Conservation (phyloP, 495 filamentous ascomycete species). For the Tetracladium setigerum region DNA sequence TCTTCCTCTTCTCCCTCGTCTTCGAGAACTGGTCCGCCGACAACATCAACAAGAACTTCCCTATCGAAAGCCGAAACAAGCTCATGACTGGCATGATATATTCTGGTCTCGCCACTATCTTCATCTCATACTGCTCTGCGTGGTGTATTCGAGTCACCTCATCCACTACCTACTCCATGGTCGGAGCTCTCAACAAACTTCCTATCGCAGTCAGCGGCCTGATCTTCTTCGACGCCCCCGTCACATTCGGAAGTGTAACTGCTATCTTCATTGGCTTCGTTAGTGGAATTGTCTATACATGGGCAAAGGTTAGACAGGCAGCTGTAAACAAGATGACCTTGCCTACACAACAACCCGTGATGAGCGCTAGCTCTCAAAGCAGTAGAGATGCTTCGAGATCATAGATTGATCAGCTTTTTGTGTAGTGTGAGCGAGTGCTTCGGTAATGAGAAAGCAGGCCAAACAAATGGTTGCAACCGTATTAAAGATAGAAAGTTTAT, state of each 20-base stretch:
- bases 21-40: slow-evolving; percentile 85
- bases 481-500: no score
- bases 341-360: slow-evolving; percentile 57
- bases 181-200: slow-evolving; percentile 95
- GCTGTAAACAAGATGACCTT: slow-evolving; percentile 53
- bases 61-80: slow-evolving; percentile 60
- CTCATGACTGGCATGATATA: slow-evolving; percentile 85
- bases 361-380: slow-evolving; percentile 89
- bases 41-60: slow-evolving; percentile 87
- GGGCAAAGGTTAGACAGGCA: slow-evolving; percentile 82
- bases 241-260: slow-evolving; percentile 86
- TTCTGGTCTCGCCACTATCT: slow-evolving; percentile 87
- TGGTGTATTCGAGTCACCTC: slow-evolving; percentile 98
- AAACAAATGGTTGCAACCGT: no score
- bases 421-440: no score
- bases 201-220: slow-evolving; percentile 87
- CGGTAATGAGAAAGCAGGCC: no score
- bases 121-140: slow-evolving; percentile 97
- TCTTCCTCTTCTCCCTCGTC: slow-evolving; percentile 73
- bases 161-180: slow-evolving; percentile 97
- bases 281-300: slow-evolving; percentile 85
- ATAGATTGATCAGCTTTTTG: background rate
- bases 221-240: slow-evolving; percentile 89
- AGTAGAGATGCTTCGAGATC: slow-evolving; percentile 59
- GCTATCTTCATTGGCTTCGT: slow-evolving; percentile 87